Percentiles rank a stretch among this genome's conserved stretches.
Evolutionary conservation across 1,284 basidiomycete genomes (phyloP).

Genomic region (Trametes versicolor): DNA sequence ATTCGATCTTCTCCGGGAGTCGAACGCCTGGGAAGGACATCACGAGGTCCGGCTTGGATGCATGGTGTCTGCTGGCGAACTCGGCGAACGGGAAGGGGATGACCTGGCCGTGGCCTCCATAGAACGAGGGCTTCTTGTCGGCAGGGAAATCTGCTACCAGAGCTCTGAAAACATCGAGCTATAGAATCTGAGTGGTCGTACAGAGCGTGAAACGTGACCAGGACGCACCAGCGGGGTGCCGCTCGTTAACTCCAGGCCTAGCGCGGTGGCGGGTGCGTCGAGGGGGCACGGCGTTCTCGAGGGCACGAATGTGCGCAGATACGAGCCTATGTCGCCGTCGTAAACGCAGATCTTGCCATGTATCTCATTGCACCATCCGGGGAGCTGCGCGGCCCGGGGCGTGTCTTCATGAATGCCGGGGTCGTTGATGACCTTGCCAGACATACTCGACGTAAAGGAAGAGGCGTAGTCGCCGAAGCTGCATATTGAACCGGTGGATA

Average conservation of each 20-base stretch:
- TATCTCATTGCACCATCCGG: slow-evolving; percentile 12
- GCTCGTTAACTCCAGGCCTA: slow-evolving; percentile 11
- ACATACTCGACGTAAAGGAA: slow-evolving; percentile 18
- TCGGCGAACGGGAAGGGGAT: slow-evolving; percentile 16
- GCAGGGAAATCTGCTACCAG: slow-evolving; percentile 17
- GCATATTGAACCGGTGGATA: slow-evolving; percentile 10
- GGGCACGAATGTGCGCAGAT: slow-evolving; percentile 6
- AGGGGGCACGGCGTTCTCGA: slow-evolving; percentile 1
- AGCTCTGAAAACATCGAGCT: slow-evolving; percentile 9
- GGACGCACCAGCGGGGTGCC: slow-evolving; percentile 13
- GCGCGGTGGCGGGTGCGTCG: neutral
- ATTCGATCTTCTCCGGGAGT: neutral
- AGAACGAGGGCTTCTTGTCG: slow-evolving; percentile 16
- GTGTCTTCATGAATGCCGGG: neutral
- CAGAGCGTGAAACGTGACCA: neutral
- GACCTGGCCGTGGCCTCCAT: neutral
- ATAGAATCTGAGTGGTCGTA: neutral
- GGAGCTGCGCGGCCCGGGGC: neutral
- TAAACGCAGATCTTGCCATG: slow-evolving; percentile 6
- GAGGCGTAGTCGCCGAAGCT: slow-evolving; percentile 5
- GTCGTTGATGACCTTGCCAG: neutral
- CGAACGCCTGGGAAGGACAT: slow-evolving; percentile 18
- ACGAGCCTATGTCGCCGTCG: neutral
- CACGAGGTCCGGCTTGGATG: slow-evolving; percentile 17
- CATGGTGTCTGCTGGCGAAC: slow-evolving; percentile 19